Evolutionary conservation across 345 rosid genomes (phyloP).

Genomic region (Eucalyptus virginea): DNA sequence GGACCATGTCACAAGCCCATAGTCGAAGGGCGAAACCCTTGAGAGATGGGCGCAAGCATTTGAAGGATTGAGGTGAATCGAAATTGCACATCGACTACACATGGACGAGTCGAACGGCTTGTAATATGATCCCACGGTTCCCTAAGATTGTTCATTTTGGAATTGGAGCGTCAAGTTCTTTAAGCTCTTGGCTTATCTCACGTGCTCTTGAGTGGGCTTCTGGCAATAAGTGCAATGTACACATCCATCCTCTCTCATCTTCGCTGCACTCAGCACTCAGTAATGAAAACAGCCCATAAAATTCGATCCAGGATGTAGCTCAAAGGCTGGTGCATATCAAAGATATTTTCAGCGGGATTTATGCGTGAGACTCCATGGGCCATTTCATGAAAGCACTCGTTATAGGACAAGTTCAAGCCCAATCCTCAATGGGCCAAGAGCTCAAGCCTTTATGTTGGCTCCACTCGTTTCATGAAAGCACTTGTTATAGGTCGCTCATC

Average conservation of each 20-base stretch:
- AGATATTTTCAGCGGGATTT: background rate
- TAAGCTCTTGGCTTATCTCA: background rate
- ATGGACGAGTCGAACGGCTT: background rate
- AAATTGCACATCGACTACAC: background rate
- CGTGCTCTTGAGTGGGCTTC: background rate
- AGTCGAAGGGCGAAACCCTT: background rate
- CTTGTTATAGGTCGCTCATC: background rate
- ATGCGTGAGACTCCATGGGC: background rate
- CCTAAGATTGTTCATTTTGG: background rate
- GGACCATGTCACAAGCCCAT: background rate
- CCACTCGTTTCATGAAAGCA: background rate
- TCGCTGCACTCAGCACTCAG: background rate
- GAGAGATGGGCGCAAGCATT: background rate
- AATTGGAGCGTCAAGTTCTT: background rate
- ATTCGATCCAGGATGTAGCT: background rate
- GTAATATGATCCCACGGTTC: background rate
- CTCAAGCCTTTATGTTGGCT: background rate
- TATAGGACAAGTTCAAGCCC: background rate
- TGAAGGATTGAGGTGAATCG: background rate
- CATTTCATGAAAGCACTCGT: background rate
- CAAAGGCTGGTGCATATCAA: background rate
- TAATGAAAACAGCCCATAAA: background rate
- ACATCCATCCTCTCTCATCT: background rate
- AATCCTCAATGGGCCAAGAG: background rate
- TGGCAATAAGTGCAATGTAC: background rate